phyloP scores from a whole-genome alignment of 2,329 filamentous ascomycete genomes.

The Periconia sp. region DNA sequence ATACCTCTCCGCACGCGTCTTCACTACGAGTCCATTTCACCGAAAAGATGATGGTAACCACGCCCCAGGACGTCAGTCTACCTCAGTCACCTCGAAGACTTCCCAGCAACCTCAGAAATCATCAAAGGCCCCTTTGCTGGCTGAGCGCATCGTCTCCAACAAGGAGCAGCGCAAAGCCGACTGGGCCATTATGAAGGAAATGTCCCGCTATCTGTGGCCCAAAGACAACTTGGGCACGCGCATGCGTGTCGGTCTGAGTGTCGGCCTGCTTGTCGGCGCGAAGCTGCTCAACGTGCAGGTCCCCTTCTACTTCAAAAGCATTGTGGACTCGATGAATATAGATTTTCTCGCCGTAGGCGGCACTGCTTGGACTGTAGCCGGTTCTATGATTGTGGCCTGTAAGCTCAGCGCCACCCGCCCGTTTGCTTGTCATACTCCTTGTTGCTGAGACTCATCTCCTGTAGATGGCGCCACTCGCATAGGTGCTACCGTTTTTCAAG shows the following conservation, averaged over 20 bases:
- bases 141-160: slow-evolving; percentile 65
- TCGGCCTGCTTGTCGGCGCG: slow-evolving; percentile 80
- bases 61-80: too few relatives aligned
- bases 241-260: slow-evolving; percentile 80
- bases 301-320: slow-evolving; percentile 98
- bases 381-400: slow-evolving; percentile 89
- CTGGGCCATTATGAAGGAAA: slow-evolving; percentile 98
- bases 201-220: slow-evolving; percentile 95
- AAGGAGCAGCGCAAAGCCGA: slow-evolving; percentile 94
- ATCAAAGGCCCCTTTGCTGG: slow-evolving; percentile 60
- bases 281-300: slow-evolving; percentile 96
- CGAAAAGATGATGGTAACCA: slow-evolving; percentile 46
- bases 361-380: slow-evolving; percentile 84
- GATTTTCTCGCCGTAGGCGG: slow-evolving; percentile 86
- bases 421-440: background rate
- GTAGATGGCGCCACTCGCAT: slow-evolving; percentile 82
- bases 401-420: slow-evolving; percentile 31
- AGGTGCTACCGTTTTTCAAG: slow-evolving; percentile 86
- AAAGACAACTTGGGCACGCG: slow-evolving; percentile 84
- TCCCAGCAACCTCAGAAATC: slow-evolving; percentile 28
- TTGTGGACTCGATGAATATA: slow-evolving; percentile 97
- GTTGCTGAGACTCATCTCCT: background rate
- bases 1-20: slow-evolving; percentile 36
- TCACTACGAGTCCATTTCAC: slow-evolving; percentile 47
- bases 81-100: too few relatives aligned